Evolutionary conservation across 169 alveolate genomes (phyloP).

Genomic region (Cryptosporidium bovis): DNA sequence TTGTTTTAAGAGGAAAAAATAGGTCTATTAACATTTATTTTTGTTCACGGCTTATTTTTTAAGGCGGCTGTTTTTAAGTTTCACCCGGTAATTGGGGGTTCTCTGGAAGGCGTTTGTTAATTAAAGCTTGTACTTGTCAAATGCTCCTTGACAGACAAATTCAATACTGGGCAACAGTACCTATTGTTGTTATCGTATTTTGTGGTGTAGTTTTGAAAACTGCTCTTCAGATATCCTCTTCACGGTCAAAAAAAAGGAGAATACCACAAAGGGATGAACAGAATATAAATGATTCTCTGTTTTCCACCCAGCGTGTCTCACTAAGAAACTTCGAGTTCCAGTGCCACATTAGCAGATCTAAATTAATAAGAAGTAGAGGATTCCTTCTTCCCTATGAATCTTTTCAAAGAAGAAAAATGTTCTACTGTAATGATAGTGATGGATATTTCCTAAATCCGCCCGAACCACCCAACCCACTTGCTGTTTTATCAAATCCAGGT

Average conservation of each 20-base stretch:
- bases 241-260: neutral
- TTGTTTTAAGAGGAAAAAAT: constrained; percentile 6
- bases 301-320: constrained; percentile 31
- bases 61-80: neutral
- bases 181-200: constrained; percentile 34
- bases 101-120: neutral
- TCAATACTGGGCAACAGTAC: constrained; percentile 50
- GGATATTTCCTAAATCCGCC: constrained; percentile 62
- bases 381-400: constrained; percentile 55
- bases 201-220: constrained; percentile 64
- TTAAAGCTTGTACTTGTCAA: neutral
- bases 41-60: neutral
- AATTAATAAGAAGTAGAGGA: constrained; percentile 19
- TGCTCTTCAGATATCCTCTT: constrained; percentile 15
- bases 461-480: constrained; percentile 53
- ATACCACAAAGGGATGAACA: constrained; percentile 6
- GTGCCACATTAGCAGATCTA: constrained; percentile 36
- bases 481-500: constrained; percentile 73
- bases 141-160: constrained; percentile 27
- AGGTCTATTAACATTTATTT: neutral
- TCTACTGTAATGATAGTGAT: constrained; percentile 1
- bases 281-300: constrained; percentile 27
- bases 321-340: constrained; percentile 50
- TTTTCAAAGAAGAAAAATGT: constrained; percentile 23
- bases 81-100: neutral